Percentiles rank a stretch among this genome's conserved stretches.
Conservation (phyloP, 768 basidiomycete species). For the Macrolepiota dolichaula region DNA sequence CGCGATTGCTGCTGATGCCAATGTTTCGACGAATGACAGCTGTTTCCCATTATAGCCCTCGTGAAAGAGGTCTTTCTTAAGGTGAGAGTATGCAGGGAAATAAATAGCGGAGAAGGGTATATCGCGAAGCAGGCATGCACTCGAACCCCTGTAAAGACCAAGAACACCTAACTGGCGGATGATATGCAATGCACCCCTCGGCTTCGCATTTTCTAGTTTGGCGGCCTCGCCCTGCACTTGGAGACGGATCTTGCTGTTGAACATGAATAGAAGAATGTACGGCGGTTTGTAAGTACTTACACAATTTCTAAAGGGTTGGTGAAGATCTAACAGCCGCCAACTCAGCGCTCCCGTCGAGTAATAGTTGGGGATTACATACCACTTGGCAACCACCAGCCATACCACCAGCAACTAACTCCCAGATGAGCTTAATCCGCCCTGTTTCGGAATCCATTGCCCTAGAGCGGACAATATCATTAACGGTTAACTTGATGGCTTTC, state of each 20-base stretch:
- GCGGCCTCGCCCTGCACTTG: constrained; percentile 97
- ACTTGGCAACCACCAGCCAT: constrained; percentile 97
- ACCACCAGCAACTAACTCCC: constrained; percentile 92
- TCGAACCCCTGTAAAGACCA: constrained; percentile 90
- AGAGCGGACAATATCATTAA: constrained; percentile 87
- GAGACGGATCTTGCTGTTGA: constrained; percentile 79
- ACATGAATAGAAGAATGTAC: constrained; percentile 9
- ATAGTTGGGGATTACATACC: constrained; percentile 48
- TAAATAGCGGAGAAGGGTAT: constrained; percentile 97
- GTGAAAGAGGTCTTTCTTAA: constrained; percentile 91
- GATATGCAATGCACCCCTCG: constrained; percentile 89
- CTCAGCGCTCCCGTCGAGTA: background rate
- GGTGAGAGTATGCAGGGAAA: constrained; percentile 83
- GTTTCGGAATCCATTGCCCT: constrained; percentile 92
- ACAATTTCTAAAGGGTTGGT: constrained; percentile 97
- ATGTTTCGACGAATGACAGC: constrained; percentile 85
- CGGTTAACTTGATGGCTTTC: constrained; percentile 97
- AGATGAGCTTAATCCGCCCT: constrained; percentile 85
- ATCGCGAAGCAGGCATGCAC: constrained; percentile 90
- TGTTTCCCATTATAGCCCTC: constrained; percentile 96
- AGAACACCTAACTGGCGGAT: constrained; percentile 88
- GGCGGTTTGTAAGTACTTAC: constrained; percentile 40
- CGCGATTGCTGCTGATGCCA: constrained; percentile 79
- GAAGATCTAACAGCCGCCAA: constrained; percentile 61
- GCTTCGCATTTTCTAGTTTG: constrained; percentile 74